Conservation (phyloP, 768 basidiomycete species). For the Macrocybe gigantea region DNA sequence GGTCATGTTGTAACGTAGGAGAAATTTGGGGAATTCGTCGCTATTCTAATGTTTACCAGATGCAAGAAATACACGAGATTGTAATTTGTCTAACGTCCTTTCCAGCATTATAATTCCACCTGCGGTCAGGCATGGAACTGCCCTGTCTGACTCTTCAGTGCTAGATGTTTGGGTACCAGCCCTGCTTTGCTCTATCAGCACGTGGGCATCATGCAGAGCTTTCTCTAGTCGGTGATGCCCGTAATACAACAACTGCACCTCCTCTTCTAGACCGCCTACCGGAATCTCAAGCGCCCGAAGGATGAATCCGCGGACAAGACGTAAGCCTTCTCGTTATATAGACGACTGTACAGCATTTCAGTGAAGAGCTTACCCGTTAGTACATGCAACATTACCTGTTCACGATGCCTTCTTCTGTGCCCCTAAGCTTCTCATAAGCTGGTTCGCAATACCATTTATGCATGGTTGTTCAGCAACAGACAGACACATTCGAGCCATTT, state of each 20-base stretch:
- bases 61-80: conserved; percentile 11
- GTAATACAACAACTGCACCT: conserved; percentile 73
- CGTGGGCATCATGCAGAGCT: conserved; percentile 56
- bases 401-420: conserved; percentile 84
- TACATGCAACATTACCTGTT: conserved; percentile 51
- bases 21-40: too few relatives aligned
- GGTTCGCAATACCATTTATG: conserved; percentile 87
- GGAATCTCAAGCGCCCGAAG: conserved; percentile 85
- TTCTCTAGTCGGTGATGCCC: conserved; percentile 57
- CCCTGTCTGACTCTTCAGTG: conserved; percentile 33
- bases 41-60: too few relatives aligned
- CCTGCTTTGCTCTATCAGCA: conserved; percentile 66
- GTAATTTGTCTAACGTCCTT: conserved; percentile 66
- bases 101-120: conserved; percentile 77
- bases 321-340: conserved; percentile 92
- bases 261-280: conserved; percentile 60
- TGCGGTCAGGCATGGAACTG: conserved; percentile 71
- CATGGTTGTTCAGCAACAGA: not conserved
- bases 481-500: conserved; percentile 1
- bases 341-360: conserved; percentile 47
- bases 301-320: conserved; percentile 88
- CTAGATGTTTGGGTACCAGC: conserved; percentile 17
- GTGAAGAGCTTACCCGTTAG: not conserved
- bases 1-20: too few relatives aligned
- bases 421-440: conserved; percentile 86